Percentiles rank a stretch among this genome's conserved stretches.
Evolutionary conservation across 257 asterid species (phyloP).

Genomic region (Scutellaria galericulata): DNA sequence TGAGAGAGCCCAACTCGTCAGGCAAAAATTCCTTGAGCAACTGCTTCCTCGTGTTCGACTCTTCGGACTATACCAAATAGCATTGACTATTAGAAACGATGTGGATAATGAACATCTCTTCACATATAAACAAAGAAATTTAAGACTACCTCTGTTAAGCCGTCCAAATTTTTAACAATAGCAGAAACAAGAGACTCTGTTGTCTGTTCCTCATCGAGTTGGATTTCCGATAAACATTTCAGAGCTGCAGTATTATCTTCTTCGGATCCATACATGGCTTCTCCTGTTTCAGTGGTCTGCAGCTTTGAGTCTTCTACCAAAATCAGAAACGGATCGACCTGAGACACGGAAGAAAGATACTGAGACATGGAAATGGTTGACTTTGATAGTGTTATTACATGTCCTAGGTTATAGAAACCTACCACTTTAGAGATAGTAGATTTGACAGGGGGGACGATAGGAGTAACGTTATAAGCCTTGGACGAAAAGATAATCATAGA

Average conservation of each 20-base stretch:
- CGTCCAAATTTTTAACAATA: slow-evolving; percentile 65
- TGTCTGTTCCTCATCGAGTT: slow-evolving; percentile 62
- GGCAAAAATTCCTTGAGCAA: slow-evolving; percentile 73
- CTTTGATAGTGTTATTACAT: too few relatives aligned
- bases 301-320: slow-evolving; percentile 85
- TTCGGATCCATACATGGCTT: slow-evolving; percentile 64
- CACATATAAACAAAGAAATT: not conserved
- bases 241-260: slow-evolving; percentile 76
- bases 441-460: slow-evolving; percentile 62
- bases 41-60: slow-evolving; percentile 52
- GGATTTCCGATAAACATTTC: slow-evolving; percentile 68
- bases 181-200: slow-evolving; percentile 68
- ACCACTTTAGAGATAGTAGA: slow-evolving; percentile 62
- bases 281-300: slow-evolving; percentile 57
- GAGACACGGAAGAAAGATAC: slow-evolving; percentile 37
- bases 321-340: slow-evolving; percentile 91
- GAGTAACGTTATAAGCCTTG: slow-evolving; percentile 74
- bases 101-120: not conserved
- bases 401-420: slow-evolving; percentile 23
- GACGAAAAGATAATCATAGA: slow-evolving; percentile 87
- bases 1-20: slow-evolving; percentile 62
- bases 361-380: too few relatives aligned
- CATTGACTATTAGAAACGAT: slow-evolving; percentile 16
- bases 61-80: slow-evolving; percentile 59
- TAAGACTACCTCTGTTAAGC: slow-evolving; percentile 54